Conservation (phyloP, 140 eudicot genomes). For the Bidens hawaiensis region DNA sequence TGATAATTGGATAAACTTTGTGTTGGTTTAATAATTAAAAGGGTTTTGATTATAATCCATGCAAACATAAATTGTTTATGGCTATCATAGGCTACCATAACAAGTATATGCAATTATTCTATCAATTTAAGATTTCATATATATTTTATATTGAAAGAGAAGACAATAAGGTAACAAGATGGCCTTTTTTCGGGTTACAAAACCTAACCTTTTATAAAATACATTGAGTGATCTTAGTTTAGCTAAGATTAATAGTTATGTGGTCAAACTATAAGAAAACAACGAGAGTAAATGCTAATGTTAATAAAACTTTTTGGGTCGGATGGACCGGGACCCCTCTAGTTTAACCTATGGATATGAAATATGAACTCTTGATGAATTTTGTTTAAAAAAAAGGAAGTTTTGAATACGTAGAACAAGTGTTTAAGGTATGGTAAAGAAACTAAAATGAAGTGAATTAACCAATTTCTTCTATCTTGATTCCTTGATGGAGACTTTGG, state of each 20-base stretch:
- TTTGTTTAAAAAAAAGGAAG: slow-evolving; percentile 4
- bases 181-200: too few relatives aligned
- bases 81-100: background rate
- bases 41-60: background rate
- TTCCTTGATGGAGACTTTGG: slow-evolving; percentile 25
- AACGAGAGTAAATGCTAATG: background rate
- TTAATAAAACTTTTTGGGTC: background rate
- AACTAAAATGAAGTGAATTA: slow-evolving; percentile 16
- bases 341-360: background rate
- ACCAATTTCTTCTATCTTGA: slow-evolving; percentile 19
- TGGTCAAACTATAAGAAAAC: background rate
- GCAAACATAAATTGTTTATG: background rate
- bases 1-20: background rate
- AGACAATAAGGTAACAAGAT: too few relatives aligned
- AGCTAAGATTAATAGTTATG: too few relatives aligned
- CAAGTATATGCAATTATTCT: background rate
- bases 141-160: too few relatives aligned
- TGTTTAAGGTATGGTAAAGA: slow-evolving; percentile 8
- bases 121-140: background rate
- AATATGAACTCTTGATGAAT: background rate
- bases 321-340: background rate
- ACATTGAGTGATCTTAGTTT: too few relatives aligned
- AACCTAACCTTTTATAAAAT: too few relatives aligned
- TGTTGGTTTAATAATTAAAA: background rate
- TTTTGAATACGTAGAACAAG: slow-evolving; percentile 17